Evolutionary conservation across 2,329 filamentous ascomycete genomes (phyloP).

Genomic region (Talaromyces funiculosus): DNA sequence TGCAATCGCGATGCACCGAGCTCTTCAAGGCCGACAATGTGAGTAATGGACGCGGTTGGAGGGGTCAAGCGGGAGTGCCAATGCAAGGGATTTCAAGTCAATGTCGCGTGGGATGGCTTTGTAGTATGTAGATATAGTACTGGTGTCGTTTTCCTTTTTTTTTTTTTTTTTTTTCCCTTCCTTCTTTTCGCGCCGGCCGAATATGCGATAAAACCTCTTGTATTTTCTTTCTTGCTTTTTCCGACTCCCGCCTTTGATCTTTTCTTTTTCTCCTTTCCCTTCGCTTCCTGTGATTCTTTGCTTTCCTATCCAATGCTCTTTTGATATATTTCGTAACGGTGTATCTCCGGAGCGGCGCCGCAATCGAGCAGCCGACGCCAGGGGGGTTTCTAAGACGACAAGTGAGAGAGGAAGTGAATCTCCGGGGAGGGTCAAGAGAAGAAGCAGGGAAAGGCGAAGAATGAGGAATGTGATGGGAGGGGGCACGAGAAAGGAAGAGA

Average conservation of each 20-base stretch:
- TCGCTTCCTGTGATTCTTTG: background rate
- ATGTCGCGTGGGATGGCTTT: constrained; percentile 14
- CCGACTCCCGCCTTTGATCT: background rate
- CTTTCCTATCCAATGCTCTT: background rate
- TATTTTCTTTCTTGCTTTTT: background rate
- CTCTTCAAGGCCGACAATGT: constrained; percentile 2
- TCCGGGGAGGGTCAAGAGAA: background rate
- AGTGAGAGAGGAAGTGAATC: background rate
- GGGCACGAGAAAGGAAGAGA: background rate
- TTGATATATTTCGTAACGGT: background rate
- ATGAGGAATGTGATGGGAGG: constrained; percentile 10
- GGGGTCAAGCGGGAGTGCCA: constrained; percentile 6
- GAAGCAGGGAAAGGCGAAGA: background rate
- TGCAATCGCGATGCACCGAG: background rate
- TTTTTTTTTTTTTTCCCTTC: too few species aligned
- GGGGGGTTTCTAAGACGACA: background rate
- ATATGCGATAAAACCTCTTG: constrained; percentile 1
- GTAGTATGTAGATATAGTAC: constrained; percentile 2
- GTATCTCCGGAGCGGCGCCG: background rate
- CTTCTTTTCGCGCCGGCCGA: background rate
- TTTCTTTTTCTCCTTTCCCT: background rate
- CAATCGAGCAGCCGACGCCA: constrained; percentile 1
- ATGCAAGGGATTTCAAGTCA: constrained; percentile 11
- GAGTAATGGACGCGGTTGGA: constrained; percentile 9
- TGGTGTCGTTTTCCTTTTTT: too few species aligned